These are phyloP conservation scores for Xylariaceae sp. DNA, from an alignment of 2,329 filamentous ascomycete species.

Conservation along the genomic window DNA sequence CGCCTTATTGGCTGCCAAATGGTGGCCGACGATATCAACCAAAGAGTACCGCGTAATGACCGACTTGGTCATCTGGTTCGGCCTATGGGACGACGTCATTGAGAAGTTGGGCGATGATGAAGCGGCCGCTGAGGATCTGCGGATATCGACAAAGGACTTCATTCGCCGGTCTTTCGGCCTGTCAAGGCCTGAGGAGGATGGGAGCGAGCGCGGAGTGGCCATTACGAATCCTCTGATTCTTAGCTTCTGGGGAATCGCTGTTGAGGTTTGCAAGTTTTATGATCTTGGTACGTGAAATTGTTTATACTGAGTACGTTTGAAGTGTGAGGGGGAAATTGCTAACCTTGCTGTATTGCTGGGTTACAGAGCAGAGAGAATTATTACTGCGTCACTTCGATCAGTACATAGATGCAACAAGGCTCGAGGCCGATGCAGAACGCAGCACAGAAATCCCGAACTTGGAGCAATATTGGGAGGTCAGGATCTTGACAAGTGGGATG, in stretches of 20 bases:
- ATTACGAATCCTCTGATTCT: constrained; percentile 18
- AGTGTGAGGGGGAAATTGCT: background rate
- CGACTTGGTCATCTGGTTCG: constrained; percentile 26
- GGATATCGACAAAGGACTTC: constrained; percentile 22
- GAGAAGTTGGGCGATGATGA: constrained; percentile 17
- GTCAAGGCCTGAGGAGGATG: background rate
- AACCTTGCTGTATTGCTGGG: no score
- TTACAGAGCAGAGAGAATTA: constrained; percentile 20
- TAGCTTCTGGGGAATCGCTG: constrained; percentile 19
- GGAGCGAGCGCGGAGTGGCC: background rate
- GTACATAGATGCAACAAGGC: constrained; percentile 25
- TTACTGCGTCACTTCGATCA: constrained; percentile 20
- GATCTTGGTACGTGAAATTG: constrained; percentile 16
- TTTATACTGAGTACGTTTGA: background rate
- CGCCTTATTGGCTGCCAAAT: constrained; percentile 26
- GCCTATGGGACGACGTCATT: constrained; percentile 25
- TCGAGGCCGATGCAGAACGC: constrained; percentile 23
- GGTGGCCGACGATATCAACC: constrained; percentile 22
- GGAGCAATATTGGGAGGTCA: constrained; percentile 27
- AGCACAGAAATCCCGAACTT: constrained; percentile 20
- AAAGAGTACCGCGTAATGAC: constrained; percentile 20
- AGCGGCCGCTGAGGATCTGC: constrained; percentile 17
- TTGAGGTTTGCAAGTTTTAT: constrained; percentile 17
- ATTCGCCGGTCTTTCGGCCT: constrained; percentile 16
- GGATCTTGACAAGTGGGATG: constrained; percentile 28